A percentile compares a stretch with the other conserved stretches of the same genome.
phyloP scores from a whole-genome alignment of 2,329 filamentous ascomycete species.

The Pseudogymnoascus sp. region DNA sequence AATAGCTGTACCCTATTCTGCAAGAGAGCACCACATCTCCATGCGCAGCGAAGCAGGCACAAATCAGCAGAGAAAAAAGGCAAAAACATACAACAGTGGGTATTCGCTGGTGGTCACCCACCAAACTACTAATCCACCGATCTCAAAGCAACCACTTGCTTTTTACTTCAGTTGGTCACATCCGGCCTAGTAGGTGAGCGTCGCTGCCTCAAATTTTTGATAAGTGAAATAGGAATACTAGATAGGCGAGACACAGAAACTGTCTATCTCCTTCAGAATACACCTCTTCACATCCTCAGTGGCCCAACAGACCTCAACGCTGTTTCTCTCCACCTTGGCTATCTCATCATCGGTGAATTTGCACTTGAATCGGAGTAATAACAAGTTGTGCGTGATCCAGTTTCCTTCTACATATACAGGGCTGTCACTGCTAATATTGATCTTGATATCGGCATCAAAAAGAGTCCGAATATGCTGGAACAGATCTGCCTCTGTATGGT shows the following conservation, averaged over 20 bases:
- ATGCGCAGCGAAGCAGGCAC: too few species aligned
- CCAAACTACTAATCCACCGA: not conserved
- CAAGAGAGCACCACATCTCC: too few species aligned
- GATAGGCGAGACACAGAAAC: too few species aligned
- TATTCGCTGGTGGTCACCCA: too few species aligned
- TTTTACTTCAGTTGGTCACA: too few species aligned
- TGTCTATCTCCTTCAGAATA: conserved; percentile 10
- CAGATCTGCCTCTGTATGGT: conserved; percentile 30
- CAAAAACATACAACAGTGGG: too few species aligned
- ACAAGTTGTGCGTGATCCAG: conserved; percentile 38
- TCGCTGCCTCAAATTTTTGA: too few species aligned
- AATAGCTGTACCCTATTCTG: too few species aligned
- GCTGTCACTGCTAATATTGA: conserved; percentile 36
- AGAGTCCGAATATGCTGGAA: conserved; percentile 34
- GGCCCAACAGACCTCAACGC: conserved; percentile 40
- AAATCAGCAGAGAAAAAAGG: too few species aligned
- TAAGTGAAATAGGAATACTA: too few species aligned
- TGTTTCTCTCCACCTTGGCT: conserved; percentile 32
- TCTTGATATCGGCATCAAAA: conserved; percentile 32
- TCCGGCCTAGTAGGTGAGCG: too few species aligned
- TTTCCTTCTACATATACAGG: conserved; percentile 39
- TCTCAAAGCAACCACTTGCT: too few species aligned
- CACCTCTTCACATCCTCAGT: conserved; percentile 26
- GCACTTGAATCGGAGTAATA: conserved; percentile 8
- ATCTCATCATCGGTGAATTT: conserved; percentile 29